These are phyloP conservation scores for Penicillium expansum DNA, from an alignment of 2,329 filamentous ascomycete genomes.

Conservation along the genomic window DNA sequence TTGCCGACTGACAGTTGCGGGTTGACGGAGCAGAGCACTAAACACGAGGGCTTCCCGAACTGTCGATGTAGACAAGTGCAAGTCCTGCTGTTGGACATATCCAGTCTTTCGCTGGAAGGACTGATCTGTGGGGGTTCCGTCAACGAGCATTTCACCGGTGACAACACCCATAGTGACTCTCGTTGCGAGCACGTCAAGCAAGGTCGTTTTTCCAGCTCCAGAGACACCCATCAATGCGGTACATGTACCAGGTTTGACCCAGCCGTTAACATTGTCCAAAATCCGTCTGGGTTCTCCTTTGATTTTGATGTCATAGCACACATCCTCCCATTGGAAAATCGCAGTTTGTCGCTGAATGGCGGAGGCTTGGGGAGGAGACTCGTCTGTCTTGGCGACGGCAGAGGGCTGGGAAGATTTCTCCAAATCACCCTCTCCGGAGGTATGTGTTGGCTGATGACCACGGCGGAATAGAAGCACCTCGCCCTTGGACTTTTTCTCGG, in stretches of 20 bases:
- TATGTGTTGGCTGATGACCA: conserved; percentile 39
- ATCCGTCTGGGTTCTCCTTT: conserved; percentile 52
- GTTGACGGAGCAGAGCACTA: conserved; percentile 78
- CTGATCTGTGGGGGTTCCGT: conserved; percentile 56
- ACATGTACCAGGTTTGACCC: conserved; percentile 56
- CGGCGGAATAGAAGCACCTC: conserved; percentile 31
- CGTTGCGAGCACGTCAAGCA: conserved; percentile 58
- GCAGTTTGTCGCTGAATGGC: not conserved
- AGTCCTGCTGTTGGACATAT: conserved; percentile 68
- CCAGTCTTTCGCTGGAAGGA: conserved; percentile 63
- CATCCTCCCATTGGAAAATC: conserved; percentile 53
- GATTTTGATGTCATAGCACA: conserved; percentile 55
- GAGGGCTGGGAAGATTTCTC: not conserved
- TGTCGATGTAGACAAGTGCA: conserved; percentile 78
- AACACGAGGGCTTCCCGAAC: conserved; percentile 85
- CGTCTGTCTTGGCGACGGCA: not conserved
- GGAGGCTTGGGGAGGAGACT: not conserved
- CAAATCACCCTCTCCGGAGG: not conserved
- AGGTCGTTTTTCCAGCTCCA: conserved; percentile 61
- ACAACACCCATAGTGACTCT: conserved; percentile 62
- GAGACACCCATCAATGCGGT: conserved; percentile 62
- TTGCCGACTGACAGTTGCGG: conserved; percentile 61
- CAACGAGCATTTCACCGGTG: conserved; percentile 65
- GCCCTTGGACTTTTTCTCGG: conserved; percentile 29
- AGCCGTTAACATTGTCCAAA: conserved; percentile 55